Percentiles rank a stretch among this genome's conserved stretches.
Evolutionary conservation across 768 basidiomycete species (phyloP).

Genomic region (Leucocoprinus birnbaumii): DNA sequence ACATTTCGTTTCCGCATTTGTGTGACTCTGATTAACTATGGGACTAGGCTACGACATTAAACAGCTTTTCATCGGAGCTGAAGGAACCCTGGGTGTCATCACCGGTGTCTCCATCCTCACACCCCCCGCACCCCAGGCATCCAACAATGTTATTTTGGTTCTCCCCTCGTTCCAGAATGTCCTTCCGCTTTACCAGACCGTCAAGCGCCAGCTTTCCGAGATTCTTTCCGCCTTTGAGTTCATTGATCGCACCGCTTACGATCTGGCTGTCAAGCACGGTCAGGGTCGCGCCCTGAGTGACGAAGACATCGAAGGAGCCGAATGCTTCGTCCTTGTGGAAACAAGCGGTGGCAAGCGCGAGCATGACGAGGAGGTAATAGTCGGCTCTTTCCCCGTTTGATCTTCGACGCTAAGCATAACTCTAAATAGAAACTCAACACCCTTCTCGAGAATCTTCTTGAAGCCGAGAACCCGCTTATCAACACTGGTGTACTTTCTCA

Average conservation of each 20-base stretch:
- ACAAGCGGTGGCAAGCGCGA: slow-evolving; percentile 91
- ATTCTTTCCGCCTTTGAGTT: slow-evolving; percentile 98
- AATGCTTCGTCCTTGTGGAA: slow-evolving; percentile 91
- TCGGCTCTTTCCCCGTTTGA: not conserved
- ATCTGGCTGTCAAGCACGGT: slow-evolving; percentile 80
- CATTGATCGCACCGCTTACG: slow-evolving; percentile 84
- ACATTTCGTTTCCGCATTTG: not conserved
- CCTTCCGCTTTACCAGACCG: slow-evolving; percentile 77
- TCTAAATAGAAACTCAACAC: slow-evolving; percentile 72
- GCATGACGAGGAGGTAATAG: slow-evolving; percentile 85
- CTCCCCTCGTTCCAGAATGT: slow-evolving; percentile 86
- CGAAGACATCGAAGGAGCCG: slow-evolving; percentile 71
- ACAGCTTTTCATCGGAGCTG: slow-evolving; percentile 96
- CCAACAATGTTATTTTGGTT: slow-evolving; percentile 90
- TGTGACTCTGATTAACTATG: slow-evolving; percentile 6
- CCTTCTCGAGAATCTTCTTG: slow-evolving; percentile 76
- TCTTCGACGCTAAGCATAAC: not conserved
- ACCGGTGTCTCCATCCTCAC: slow-evolving; percentile 95
- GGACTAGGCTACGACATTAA: slow-evolving; percentile 92
- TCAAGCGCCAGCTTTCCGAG: slow-evolving; percentile 84
- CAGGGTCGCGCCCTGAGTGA: slow-evolving; percentile 75
- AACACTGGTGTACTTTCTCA: slow-evolving; percentile 91
- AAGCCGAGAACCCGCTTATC: slow-evolving; percentile 71
- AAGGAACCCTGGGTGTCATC: slow-evolving; percentile 94
- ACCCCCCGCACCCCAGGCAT: slow-evolving; percentile 75